Evolutionary conservation across 768 basidiomycete species (phyloP).

Genomic region (Punctularia strigosozonata): DNA sequence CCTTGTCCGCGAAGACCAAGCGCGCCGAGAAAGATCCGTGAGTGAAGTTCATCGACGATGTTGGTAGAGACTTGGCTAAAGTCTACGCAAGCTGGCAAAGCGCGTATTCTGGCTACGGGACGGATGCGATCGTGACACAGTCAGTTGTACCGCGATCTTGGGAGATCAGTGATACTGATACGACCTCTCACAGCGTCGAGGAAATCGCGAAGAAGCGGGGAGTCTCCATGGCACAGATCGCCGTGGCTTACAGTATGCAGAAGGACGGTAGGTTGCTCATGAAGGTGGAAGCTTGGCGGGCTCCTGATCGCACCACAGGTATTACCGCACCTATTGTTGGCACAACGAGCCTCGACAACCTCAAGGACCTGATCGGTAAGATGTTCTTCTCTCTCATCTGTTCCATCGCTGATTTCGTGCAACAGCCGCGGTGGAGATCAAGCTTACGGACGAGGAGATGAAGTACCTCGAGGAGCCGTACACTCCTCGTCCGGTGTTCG

Average conservation of each 20-base stretch:
- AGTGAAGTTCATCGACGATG: no score
- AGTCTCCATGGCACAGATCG: slow-evolving; percentile 14
- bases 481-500: not conserved
- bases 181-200: slow-evolving; percentile 8
- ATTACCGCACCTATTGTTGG: slow-evolving; percentile 23
- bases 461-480: slow-evolving; percentile 19
- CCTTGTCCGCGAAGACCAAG: slow-evolving; percentile 1
- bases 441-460: slow-evolving; percentile 18
- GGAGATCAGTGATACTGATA: slow-evolving; percentile 15
- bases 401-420: not conserved
- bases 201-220: slow-evolving; percentile 12
- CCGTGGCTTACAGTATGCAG: slow-evolving; percentile 11
- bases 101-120: no score
- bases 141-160: no score
- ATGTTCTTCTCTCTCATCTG: not conserved
- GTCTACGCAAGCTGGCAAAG: no score
- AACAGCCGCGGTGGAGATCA: slow-evolving; percentile 4
- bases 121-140: no score
- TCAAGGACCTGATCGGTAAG: slow-evolving; percentile 16
- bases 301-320: not conserved
- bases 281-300: not conserved
- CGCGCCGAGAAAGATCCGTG: not conserved
- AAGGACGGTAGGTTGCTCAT: not conserved
- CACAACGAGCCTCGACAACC: slow-evolving; percentile 15
- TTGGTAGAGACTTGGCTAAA: no score